These are phyloP conservation scores for Cercophora newfieldiana DNA, from an alignment of 495 filamentous ascomycete genomes.

Conservation along the genomic window DNA sequence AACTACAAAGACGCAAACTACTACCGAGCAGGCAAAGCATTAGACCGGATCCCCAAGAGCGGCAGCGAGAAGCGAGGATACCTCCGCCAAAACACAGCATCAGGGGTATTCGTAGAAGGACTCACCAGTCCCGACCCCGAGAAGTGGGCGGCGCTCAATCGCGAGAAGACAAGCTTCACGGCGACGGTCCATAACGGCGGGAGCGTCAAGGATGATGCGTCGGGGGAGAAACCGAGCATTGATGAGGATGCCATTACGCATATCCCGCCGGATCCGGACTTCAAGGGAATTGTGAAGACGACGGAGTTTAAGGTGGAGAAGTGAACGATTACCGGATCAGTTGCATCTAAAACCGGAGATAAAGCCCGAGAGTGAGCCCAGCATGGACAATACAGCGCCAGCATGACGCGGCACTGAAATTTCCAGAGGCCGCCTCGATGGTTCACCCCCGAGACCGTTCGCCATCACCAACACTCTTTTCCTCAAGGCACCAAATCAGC, in stretches of 20 bases:
- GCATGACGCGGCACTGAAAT: not conserved
- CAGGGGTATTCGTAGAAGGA: slow-evolving; percentile 15
- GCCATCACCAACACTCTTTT: not conserved
- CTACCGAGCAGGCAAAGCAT: slow-evolving; percentile 32
- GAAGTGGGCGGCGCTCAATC: slow-evolving; percentile 15
- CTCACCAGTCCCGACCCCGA: not conserved
- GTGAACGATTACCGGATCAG: not conserved
- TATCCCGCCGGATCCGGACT: slow-evolving; percentile 12
- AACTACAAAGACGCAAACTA: slow-evolving; percentile 30
- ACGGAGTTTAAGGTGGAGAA: slow-evolving; percentile 23
- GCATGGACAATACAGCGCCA: not conserved
- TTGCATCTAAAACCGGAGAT: not conserved
- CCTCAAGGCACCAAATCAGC: not conserved
- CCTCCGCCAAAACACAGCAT: slow-evolving; percentile 13
- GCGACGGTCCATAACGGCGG: slow-evolving; percentile 9
- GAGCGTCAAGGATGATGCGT: not conserved
- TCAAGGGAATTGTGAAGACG: slow-evolving; percentile 23
- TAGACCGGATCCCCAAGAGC: slow-evolving; percentile 24
- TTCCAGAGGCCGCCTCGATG: not conserved
- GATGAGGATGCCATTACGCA: slow-evolving; percentile 16
- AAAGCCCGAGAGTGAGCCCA: not conserved
- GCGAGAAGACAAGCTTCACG: slow-evolving; percentile 6
- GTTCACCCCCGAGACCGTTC: no score
- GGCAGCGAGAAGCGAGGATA: slow-evolving; percentile 10
- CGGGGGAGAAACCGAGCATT: not conserved